Percentiles rank a stretch among this genome's conserved stretches.
phyloP scores from a whole-genome alignment of 208 protist species.

The Polymyxa betae region DNA sequence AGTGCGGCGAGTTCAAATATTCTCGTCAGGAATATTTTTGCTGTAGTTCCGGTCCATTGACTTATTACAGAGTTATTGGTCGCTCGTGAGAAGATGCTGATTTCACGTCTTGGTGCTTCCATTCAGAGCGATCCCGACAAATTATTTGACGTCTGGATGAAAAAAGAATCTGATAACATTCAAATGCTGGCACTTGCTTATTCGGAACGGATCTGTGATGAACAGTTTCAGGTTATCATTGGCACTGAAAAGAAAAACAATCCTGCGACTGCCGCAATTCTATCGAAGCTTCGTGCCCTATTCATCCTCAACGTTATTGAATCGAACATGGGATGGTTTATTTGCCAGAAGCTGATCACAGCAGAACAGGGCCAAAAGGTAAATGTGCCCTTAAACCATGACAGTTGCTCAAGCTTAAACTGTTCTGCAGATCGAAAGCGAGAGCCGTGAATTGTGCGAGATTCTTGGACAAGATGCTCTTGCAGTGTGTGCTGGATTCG shows the following conservation, averaged over 20 bases:
- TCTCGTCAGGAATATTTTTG: conserved; percentile 7
- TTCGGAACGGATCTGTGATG: conserved; percentile 55
- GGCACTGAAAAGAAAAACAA: conserved; percentile 17
- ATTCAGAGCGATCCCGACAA: background rate
- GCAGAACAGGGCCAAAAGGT: conserved; percentile 27
- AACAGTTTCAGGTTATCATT: background rate
- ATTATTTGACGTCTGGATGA: conserved; percentile 68
- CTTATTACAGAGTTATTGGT: conserved; percentile 8
- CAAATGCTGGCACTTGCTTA: conserved; percentile 64
- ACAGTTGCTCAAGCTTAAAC: background rate
- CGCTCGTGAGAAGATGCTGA: conserved; percentile 50
- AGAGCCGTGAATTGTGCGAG: conserved; percentile 44
- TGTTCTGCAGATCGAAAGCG: background rate
- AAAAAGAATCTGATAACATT: conserved; percentile 63
- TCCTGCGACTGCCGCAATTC: conserved; percentile 51
- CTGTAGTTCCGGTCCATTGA: background rate
- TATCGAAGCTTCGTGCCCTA: conserved; percentile 47
- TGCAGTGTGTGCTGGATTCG: conserved; percentile 70
- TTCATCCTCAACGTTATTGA: conserved; percentile 55
- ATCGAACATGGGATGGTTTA: conserved; percentile 60
- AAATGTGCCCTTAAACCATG: background rate
- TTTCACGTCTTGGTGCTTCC: conserved; percentile 12
- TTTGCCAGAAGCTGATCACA: conserved; percentile 51
- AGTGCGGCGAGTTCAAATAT: background rate
- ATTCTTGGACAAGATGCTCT: conserved; percentile 63